Evolutionary conservation across 805 yeast species (phyloP).

Genomic region (Candida argentea): DNA sequence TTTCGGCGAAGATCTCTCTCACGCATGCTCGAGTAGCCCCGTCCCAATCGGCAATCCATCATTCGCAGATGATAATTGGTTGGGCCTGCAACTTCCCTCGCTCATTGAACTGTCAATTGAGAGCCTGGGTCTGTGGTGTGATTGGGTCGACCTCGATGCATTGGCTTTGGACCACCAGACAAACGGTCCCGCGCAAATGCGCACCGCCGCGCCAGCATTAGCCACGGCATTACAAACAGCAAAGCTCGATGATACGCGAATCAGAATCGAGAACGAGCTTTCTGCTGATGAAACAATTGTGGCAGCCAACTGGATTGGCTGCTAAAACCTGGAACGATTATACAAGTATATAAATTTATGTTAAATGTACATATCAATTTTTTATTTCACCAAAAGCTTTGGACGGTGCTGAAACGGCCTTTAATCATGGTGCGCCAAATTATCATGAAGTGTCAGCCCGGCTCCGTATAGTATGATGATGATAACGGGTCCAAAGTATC

Average conservation of each 20-base stretch:
- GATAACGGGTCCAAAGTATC: too few relatives aligned
- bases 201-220: constrained; percentile 1
- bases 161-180: too few relatives aligned
- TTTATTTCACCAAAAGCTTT: too few relatives aligned
- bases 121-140: constrained; percentile 24
- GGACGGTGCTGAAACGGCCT: too few relatives aligned
- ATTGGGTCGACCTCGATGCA: constrained; percentile 17
- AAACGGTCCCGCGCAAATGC: constrained; percentile 1
- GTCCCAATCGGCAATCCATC: constrained; percentile 2
- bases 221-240: constrained; percentile 1
- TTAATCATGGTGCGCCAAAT: too few relatives aligned
- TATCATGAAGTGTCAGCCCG: too few relatives aligned
- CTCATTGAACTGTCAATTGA: constrained; percentile 22
- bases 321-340: too few relatives aligned
- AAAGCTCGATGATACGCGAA: constrained; percentile 1
- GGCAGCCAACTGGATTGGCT: constrained; percentile 6
- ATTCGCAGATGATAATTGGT: neutral
- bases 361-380: too few relatives aligned
- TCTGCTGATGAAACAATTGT: constrained; percentile 2
- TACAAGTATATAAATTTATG: too few relatives aligned
- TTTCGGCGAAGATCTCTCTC: neutral
- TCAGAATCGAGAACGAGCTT: constrained; percentile 3
- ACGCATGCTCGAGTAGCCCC: neutral
- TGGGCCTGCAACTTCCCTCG: constrained; percentile 16
- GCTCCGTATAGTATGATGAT: too few relatives aligned